Evolutionary conservation across 768 basidiomycete genomes (phyloP).

Genomic region (Mycena maculata): DNA sequence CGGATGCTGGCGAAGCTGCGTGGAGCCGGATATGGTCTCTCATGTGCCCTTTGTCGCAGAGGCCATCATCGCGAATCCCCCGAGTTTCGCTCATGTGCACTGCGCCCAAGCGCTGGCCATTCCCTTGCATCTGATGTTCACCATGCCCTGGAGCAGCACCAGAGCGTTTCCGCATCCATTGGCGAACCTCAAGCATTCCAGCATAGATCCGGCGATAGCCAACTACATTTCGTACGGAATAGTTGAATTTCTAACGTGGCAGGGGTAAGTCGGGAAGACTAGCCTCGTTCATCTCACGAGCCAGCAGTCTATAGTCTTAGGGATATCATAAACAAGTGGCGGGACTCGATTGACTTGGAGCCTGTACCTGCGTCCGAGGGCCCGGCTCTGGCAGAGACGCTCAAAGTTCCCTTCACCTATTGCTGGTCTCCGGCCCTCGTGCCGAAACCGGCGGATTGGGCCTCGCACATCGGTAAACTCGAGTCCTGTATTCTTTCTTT

Average conservation of each 20-base stretch:
- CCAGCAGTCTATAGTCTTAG: conserved; percentile 47
- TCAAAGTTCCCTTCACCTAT: conserved; percentile 56
- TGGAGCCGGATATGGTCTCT: conserved; percentile 46
- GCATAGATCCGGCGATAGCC: conserved; percentile 52
- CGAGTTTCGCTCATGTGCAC: conserved; percentile 60
- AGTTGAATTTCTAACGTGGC: conserved; percentile 57
- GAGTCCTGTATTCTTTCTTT: conserved; percentile 47
- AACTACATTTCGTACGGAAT: conserved; percentile 56
- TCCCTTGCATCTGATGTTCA: conserved; percentile 41
- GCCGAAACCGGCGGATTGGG: conserved; percentile 57
- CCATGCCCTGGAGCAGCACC: conserved; percentile 44
- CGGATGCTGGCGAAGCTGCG: conserved; percentile 55
- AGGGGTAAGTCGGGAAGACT: conserved; percentile 42
- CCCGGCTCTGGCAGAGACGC: conserved; percentile 47
- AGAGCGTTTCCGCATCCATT: conserved; percentile 57
- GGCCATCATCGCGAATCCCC: conserved; percentile 61
- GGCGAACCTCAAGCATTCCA: conserved; percentile 53
- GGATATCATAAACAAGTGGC: conserved; percentile 57
- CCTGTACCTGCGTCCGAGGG: conserved; percentile 51
- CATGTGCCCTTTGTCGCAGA: conserved; percentile 54
- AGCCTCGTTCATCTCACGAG: neutral
- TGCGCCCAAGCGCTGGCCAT: conserved; percentile 58
- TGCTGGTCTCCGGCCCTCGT: conserved; percentile 53
- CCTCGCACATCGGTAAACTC: conserved; percentile 51
- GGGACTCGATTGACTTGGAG: conserved; percentile 49